Evolutionary conservation across 1,284 basidiomycete genomes (phyloP).

Genomic region (Boletus sp.): DNA sequence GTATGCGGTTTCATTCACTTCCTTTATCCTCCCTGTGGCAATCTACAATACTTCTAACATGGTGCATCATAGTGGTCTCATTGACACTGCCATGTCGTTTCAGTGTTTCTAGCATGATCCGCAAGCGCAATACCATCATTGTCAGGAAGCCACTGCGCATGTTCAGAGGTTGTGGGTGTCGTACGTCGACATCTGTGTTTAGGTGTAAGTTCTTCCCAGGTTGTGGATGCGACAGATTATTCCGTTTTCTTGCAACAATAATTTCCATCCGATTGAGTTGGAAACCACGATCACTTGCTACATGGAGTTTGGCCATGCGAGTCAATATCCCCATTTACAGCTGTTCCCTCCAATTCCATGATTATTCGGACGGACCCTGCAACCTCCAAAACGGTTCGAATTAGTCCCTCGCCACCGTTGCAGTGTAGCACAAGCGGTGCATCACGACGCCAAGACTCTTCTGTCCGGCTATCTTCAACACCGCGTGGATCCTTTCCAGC

Average conservation of each 20-base stretch:
- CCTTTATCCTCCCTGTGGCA: not conserved
- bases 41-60: slow-evolving; percentile 9
- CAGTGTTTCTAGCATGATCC: not conserved
- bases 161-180: not conserved
- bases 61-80: slow-evolving; percentile 6
- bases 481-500: too few species aligned
- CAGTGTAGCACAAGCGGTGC: too few species aligned
- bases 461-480: too few species aligned
- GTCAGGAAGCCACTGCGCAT: not conserved
- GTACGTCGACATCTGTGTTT: not conserved
- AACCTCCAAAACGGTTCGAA: too few species aligned
- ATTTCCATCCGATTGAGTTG: not conserved
- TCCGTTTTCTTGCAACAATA: not conserved
- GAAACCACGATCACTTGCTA: not conserved
- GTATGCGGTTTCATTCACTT: slow-evolving; percentile 7
- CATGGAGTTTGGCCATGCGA: too few species aligned
- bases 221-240: not conserved
- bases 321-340: too few species aligned
- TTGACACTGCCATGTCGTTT: not conserved
- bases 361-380: too few species aligned
- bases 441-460: too few species aligned
- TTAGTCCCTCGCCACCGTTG: too few species aligned
- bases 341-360: too few species aligned
- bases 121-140: slow-evolving; percentile 3
- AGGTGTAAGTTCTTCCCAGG: too few species aligned